Evolutionary conservation across 2,329 filamentous ascomycete species (phyloP).

Genomic region (Aspergillus pseudoterreus): DNA sequence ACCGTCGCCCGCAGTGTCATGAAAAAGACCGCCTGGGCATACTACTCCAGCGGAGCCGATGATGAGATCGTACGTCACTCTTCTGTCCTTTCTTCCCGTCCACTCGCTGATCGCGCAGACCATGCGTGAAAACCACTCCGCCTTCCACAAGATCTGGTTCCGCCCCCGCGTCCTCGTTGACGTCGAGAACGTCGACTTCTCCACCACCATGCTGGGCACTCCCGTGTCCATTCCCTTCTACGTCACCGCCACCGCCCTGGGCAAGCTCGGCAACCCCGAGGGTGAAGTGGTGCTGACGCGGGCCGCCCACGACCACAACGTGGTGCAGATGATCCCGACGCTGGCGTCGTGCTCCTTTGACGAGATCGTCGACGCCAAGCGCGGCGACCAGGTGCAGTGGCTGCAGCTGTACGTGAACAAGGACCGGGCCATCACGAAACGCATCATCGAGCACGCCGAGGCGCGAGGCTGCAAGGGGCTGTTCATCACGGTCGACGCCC

Average conservation of each 20-base stretch:
- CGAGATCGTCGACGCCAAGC: conserved; percentile 84
- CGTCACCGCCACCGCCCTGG: conserved; percentile 90
- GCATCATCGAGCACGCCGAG: conserved; percentile 90
- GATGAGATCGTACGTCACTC: conserved; percentile 69
- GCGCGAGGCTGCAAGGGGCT: conserved; percentile 86
- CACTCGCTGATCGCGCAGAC: conserved; percentile 54
- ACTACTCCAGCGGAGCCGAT: conserved; percentile 91
- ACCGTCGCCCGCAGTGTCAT: conserved; percentile 83
- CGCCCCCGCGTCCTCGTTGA: conserved; percentile 83
- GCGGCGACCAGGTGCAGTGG: conserved; percentile 86
- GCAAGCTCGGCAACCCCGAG: conserved; percentile 90
- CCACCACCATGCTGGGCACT: conserved; percentile 89
- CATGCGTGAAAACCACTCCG: conserved; percentile 88
- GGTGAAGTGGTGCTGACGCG: conserved; percentile 89
- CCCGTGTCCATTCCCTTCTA: conserved; percentile 87
- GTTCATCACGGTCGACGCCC: conserved; percentile 97
- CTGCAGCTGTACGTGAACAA: conserved; percentile 97
- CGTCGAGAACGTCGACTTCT: conserved; percentile 80
- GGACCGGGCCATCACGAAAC: conserved; percentile 82
- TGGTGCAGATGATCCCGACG: conserved; percentile 98
- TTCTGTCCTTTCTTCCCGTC: conserved; percentile 5
- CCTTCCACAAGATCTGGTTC: conserved; percentile 98
- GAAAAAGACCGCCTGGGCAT: conserved; percentile 97
- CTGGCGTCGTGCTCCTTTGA: conserved; percentile 96
- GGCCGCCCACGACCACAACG: conserved; percentile 78